Base-by-base conservation (phyloP, 2,329 filamentous ascomycete genomes). In the Aspergillus unguis region DNA sequence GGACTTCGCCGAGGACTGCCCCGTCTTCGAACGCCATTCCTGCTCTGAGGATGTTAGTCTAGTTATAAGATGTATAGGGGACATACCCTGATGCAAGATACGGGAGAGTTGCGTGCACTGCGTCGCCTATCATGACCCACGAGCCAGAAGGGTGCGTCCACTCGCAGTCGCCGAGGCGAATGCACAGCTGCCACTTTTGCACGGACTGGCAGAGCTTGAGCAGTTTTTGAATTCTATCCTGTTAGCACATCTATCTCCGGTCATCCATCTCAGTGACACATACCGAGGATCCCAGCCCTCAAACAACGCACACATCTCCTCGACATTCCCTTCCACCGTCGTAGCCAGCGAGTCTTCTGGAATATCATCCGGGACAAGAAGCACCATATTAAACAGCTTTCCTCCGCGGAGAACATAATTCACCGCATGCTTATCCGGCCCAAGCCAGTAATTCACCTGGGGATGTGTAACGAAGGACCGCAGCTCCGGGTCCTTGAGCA, bases 21-120 rank as follows among this genome's bases (percentile, higher is more conserved):
- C 74, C 82, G 50, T 85, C 83, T 64, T 85, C 83, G 1, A 85
- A 71, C 3, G 79, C 77, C 81, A 85, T 84, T 2, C 81, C 81
- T 0, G 81, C 82, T 2, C 80, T 75, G 32, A 54, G 65, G 5
- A 3, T 11, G 2, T 61, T 42, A 58, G 27, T 17, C n/a, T 10
- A 23, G 5, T 0, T 8, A 10, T 4, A 0, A 17, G 11, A 26
- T 7, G 4, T 5, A 11, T 2, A 7, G 10, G 11, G 1, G 49
- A 11, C 25, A 11, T 44, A 28, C 43, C 43, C 43, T 35, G 41
- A 43, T 43, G 81, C 81, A 0, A 85, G 71, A 61, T 87, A 87
- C 0, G 84, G 85, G 0, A 87, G 71, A 0, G 82, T 86, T 1
- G 84, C 83, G 56, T 87, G 83, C 2, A 83, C 82, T 0, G 83